Conservation (phyloP, 129 eudicot species). For the Centella asiatica region DNA sequence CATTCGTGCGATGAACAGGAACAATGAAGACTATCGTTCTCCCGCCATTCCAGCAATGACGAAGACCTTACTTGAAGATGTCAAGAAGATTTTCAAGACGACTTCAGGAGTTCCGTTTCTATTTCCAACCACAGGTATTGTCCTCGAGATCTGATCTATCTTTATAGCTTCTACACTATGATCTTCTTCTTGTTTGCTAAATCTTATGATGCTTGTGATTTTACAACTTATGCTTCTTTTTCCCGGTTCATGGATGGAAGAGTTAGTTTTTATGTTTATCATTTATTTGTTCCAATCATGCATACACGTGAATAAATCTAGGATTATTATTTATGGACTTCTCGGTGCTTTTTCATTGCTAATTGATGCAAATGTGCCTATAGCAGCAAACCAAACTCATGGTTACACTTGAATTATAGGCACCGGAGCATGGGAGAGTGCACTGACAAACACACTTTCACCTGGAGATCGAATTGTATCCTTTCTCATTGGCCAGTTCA, state of each 20-base stretch:
- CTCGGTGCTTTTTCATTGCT: too few relatives aligned
- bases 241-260: too few relatives aligned
- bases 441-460: constrained; percentile 86
- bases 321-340: too few relatives aligned
- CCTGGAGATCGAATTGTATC: constrained; percentile 94
- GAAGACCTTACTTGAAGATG: constrained; percentile 72
- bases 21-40: constrained; percentile 97
- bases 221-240: not conserved
- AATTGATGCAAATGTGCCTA: too few relatives aligned
- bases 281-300: not conserved
- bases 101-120: constrained; percentile 88
- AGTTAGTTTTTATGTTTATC: too few relatives aligned
- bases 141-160: not conserved
- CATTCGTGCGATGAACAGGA: constrained; percentile 92
- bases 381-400: not conserved
- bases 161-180: not conserved
- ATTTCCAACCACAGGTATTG: constrained; percentile 90
- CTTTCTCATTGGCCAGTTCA: constrained; percentile 93
- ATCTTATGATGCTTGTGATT: not conserved
- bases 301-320: not conserved
- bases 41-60: constrained; percentile 95
- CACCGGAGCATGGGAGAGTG: constrained; percentile 99
- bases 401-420: constrained; percentile 33
- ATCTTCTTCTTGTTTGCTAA: not conserved
- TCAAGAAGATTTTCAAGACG: constrained; percentile 93